Percentiles rank a stretch among this genome's conserved stretches.
Conservation (phyloP, 176 grass and related monocot genomes). For the Canna indica region DNA sequence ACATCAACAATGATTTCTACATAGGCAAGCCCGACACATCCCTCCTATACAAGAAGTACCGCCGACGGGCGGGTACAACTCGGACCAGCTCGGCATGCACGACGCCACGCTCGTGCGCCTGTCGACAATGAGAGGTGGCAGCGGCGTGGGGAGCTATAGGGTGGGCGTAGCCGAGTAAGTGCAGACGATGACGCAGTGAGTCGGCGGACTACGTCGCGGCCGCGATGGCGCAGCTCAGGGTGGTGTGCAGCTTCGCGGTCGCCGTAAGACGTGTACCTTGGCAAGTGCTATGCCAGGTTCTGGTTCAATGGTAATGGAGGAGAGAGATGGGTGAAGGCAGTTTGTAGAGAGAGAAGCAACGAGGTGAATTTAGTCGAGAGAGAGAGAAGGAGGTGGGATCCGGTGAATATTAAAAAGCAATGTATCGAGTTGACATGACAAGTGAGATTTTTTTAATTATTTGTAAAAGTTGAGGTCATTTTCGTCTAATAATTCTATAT, state of each 20-base stretch:
- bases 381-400: too few relatives aligned
- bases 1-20: conserved; percentile 70
- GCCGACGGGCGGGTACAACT: conserved; percentile 28
- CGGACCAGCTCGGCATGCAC: conserved; percentile 33
- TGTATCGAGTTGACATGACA: too few relatives aligned
- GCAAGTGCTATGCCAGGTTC: conserved; percentile 78
- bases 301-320: conserved; percentile 28
- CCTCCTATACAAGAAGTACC: conserved; percentile 65
- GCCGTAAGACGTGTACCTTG: conserved; percentile 70
- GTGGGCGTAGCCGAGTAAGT: conserved; percentile 46
- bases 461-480: too few relatives aligned
- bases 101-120: conserved; percentile 61
- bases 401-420: too few relatives aligned
- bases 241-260: conserved; percentile 42
- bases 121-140: not conserved
- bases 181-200: conserved; percentile 90
- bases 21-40: conserved; percentile 60
- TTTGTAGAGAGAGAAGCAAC: too few relatives aligned
- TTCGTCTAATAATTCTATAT: too few relatives aligned
- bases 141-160: conserved; percentile 38
- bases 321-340: too few relatives aligned
- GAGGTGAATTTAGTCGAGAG: too few relatives aligned
- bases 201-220: conserved; percentile 64
- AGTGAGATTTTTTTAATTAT: too few relatives aligned
- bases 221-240: conserved; percentile 52